Conservation (phyloP, 208 protist species). For the Trypanosoma caninum region DNA sequence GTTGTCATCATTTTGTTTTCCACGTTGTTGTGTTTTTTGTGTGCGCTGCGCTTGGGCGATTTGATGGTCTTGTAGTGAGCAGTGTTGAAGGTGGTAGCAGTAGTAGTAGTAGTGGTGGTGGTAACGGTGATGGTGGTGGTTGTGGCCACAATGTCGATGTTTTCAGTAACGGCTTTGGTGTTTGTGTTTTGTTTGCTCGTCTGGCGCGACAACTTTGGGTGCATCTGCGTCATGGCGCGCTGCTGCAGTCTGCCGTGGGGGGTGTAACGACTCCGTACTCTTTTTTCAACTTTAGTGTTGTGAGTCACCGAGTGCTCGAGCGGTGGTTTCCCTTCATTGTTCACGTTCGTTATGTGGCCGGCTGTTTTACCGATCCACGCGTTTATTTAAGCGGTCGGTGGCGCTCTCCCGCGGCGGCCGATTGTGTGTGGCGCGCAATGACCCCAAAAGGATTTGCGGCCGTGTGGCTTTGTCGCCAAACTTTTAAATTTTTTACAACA, state of each 20-base stretch:
- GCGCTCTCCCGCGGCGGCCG: neutral
- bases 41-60: constrained; percentile 14
- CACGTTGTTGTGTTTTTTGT: constrained; percentile 22
- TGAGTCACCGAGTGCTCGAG: constrained; percentile 11
- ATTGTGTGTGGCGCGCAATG: constrained; percentile 22
- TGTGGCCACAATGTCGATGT: too few species aligned
- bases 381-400: constrained; percentile 6
- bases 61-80: constrained; percentile 2
- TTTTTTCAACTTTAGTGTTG: constrained; percentile 19
- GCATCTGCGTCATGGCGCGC: neutral
- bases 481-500: neutral
- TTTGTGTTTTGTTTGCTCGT: neutral
- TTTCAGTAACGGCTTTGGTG: too few species aligned
- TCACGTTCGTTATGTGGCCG: neutral
- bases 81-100: neutral
- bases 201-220: neutral
- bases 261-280: constrained; percentile 6
- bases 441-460: constrained; percentile 21
- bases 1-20: constrained; percentile 7
- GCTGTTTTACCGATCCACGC: neutral
- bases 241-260: constrained; percentile 1
- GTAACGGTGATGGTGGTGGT: neutral
- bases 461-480: constrained; percentile 14
- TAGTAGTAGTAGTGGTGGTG: neutral
- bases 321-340: constrained; percentile 18